Percentiles rank a stretch among this genome's conserved stretches.
Conservation (phyloP, 768 basidiomycete species). For the Leccinum uliginosum region DNA sequence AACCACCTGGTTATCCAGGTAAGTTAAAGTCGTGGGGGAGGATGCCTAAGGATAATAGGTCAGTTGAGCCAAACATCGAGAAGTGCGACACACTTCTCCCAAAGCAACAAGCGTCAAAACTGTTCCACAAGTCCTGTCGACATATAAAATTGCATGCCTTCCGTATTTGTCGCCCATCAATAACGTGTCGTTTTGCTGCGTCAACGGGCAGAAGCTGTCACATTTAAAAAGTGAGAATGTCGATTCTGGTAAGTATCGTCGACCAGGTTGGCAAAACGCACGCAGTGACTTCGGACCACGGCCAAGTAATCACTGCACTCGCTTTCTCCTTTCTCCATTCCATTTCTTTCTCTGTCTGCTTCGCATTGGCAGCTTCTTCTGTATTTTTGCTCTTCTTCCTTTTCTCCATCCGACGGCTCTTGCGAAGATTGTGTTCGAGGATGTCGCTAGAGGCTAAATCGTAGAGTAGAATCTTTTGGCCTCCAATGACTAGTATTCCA, state of each 20-base stretch:
- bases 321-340: conserved; percentile 53
- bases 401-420: conserved; percentile 48
- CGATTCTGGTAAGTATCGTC: not conserved
- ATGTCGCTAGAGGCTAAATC: conserved; percentile 47
- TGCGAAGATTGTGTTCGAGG: conserved; percentile 52
- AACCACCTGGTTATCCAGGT: conserved; percentile 63
- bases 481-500: conserved; percentile 70
- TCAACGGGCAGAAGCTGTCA: conserved; percentile 50
- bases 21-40: conserved; percentile 64
- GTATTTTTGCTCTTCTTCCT: conserved; percentile 45
- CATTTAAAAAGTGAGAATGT: not conserved
- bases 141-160: conserved; percentile 58
- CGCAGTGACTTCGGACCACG: conserved; percentile 71
- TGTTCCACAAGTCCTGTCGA: conserved; percentile 39
- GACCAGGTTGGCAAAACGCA: conserved; percentile 33
- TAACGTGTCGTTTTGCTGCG: conserved; percentile 42
- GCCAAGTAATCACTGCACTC: conserved; percentile 61
- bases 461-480: conserved; percentile 57
- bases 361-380: conserved; percentile 42
- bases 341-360: conserved; percentile 53
- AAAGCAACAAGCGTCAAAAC: conserved; percentile 56
- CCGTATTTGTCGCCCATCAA: conserved; percentile 72
- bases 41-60: conserved; percentile 48
- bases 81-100: conserved; percentile 53
- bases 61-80: not conserved